Base-by-base conservation (phyloP, 1,284 basidiomycete genomes). In the Cutaneotrichosporon cavernicola region DNA sequence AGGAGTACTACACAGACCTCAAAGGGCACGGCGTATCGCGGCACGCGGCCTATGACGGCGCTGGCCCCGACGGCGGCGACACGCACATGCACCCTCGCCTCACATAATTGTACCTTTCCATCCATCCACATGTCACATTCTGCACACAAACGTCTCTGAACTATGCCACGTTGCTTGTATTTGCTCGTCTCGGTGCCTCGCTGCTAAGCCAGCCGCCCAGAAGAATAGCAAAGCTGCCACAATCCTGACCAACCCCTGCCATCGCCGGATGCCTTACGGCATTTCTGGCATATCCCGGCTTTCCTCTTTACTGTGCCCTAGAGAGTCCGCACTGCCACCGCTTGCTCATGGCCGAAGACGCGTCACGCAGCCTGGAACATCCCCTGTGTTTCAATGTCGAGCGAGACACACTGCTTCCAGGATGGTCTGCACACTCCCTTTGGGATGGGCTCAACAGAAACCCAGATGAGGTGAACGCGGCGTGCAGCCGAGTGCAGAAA, bases 1-100 rank as follows among this genome's bases (percentile, higher is more conserved):
- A 78, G 55, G 87, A 86, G 32, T 91, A 88, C 72, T 91, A 90
- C 74, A 86, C 88, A 73, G 84, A 87, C 70, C 80, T 94, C 65
- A 84, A 80, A 60, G 90, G 90, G 2, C 67, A 69, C 56, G 62
- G 63, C 11, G 43, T 36, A 2, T 56, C 58, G 4, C 43, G 63
- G 32, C 63, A 63, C 22, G 59, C 56, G 52, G 55, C 50, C 26
- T 65, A 67, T 26, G 56, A 36, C 6, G 60, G 59, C 13, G 57
- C 56, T 13, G 60, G 63, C 60, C 34, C 66, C 36, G 69, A 61
- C 36, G 72, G 71, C 10, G 76, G 75, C 2, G 76, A 77, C 62
- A 69, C 73, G 53, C 69, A 74, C 66, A 69, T 77, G 59, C 75
- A 77, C 68, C 76, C 75, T 30, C 63, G 77, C 47, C 66, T 76